Conservation (phyloP, 2,329 filamentous ascomycete species). For the Monosporascus cannonballus region DNA sequence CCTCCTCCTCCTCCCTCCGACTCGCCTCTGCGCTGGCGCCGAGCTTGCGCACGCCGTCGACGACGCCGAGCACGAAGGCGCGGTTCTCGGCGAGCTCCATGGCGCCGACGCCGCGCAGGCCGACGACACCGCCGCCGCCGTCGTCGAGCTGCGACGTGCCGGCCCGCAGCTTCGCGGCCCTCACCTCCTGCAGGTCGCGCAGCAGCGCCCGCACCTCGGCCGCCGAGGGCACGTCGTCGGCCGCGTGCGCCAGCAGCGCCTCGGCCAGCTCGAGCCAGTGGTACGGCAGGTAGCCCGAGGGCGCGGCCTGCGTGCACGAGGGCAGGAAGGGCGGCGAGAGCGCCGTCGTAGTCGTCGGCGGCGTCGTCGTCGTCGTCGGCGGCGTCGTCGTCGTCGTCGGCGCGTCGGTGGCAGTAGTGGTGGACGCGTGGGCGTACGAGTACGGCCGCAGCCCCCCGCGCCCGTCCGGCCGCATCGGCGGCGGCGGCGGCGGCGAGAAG, state of each 20-base stretch:
- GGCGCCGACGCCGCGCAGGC: constrained; percentile 69
- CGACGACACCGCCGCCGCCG: constrained; percentile 65
- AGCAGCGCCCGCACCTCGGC: constrained; percentile 70
- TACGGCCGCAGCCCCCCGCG: constrained; percentile 35
- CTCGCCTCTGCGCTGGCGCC: constrained; percentile 74
- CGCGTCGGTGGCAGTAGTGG: constrained; percentile 8
- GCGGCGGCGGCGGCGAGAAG: constrained; percentile 72
- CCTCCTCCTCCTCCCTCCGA: constrained; percentile 69
- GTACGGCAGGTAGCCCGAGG: constrained; percentile 71
- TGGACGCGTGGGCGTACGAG: constrained; percentile 15
- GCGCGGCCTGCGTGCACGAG: constrained; percentile 64
- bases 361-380: constrained; percentile 22
- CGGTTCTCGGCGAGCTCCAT: constrained; percentile 90
- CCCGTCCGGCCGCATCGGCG: constrained; percentile 47
- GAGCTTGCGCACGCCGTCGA: constrained; percentile 81
- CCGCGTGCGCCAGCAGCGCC: constrained; percentile 76
- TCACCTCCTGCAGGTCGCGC: constrained; percentile 77
- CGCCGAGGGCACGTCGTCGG: constrained; percentile 71
- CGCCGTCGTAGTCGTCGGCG: constrained; percentile 10
- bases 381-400: constrained; percentile 19
- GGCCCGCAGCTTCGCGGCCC: constrained; percentile 80
- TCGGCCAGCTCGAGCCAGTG: constrained; percentile 94
- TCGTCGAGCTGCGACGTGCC: constrained; percentile 67
- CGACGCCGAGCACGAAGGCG: constrained; percentile 75
- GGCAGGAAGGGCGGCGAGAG: constrained; percentile 72